phyloP scores from a whole-genome alignment of 2,329 filamentous ascomycete genomes.

The Diaporthe australafricana region DNA sequence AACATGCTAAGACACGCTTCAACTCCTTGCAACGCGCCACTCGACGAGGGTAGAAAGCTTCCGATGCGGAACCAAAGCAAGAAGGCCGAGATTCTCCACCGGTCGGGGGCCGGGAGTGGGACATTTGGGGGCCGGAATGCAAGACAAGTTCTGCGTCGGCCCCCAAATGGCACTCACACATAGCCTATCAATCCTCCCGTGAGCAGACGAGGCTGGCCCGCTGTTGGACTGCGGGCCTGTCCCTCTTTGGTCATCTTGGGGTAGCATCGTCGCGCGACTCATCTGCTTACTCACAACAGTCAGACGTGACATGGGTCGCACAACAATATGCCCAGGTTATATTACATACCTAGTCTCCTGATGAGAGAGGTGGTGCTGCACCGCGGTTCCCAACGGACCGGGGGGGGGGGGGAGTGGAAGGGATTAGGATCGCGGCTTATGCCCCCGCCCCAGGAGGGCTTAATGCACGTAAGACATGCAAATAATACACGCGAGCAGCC shows the following conservation, averaged over 20 bases:
- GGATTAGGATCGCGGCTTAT: neutral
- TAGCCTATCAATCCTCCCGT: conserved; percentile 37
- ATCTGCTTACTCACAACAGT: conserved; percentile 19
- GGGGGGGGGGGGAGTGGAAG: neutral
- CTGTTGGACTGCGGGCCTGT: conserved; percentile 14
- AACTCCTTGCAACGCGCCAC: neutral
- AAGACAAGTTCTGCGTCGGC: conserved; percentile 22
- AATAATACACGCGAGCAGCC: neutral
- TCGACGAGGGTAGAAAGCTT: neutral
- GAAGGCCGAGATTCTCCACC: conserved; percentile 24
- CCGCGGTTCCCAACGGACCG: neutral
- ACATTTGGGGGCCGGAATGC: conserved; percentile 30
- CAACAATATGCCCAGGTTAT: neutral
- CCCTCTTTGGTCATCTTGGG: conserved; percentile 10
- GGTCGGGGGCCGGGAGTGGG: conserved; percentile 13
- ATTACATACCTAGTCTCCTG: neutral
- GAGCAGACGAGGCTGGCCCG: conserved; percentile 19
- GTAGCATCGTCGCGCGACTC: neutral
- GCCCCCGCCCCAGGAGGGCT: neutral
- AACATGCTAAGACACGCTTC: neutral
- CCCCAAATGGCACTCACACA: conserved; percentile 33
- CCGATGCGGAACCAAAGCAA: neutral
- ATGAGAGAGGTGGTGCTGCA: neutral
- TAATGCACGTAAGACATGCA: conserved; percentile 18
- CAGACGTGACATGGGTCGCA: neutral